phyloP scores from a whole-genome alignment of 1,139 yeast genomes.

The Yarrowia galli region DNA sequence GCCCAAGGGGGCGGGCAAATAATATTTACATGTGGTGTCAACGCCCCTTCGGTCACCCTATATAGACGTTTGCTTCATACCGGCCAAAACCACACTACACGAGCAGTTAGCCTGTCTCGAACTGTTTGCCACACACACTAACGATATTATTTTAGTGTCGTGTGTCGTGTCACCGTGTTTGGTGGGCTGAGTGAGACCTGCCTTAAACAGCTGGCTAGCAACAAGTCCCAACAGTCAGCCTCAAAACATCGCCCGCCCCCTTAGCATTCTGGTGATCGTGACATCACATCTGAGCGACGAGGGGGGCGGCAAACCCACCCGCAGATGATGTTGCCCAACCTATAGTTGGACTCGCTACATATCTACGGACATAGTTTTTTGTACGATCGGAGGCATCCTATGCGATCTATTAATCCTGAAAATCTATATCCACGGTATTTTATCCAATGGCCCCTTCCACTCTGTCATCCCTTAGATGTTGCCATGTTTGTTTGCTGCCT shows the following conservation, averaged over 20 bases:
- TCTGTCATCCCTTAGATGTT: neutral
- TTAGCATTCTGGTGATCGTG: neutral
- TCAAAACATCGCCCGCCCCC: neutral
- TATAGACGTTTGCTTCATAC: neutral
- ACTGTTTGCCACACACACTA: conserved; percentile 10
- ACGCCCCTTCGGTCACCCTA: neutral
- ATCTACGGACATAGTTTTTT: neutral
- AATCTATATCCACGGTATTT: neutral
- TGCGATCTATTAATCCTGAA: neutral
- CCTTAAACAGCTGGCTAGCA: neutral
- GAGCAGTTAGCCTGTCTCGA: conserved; percentile 4
- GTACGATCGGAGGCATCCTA: neutral
- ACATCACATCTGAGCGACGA: neutral
- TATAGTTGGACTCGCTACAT: conserved; percentile 9
- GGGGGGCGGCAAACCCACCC: neutral
- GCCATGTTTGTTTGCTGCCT: conserved; percentile 27
- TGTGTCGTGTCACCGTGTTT: conserved; percentile 33
- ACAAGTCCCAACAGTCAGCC: neutral
- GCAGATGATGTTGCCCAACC: neutral
- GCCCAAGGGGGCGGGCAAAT: neutral
- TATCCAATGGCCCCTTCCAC: neutral
- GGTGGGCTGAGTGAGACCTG: conserved; percentile 30
- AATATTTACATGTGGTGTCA: neutral
- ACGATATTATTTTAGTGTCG: conserved; percentile 23
- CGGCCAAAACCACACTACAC: neutral